Evolutionary conservation across 805 yeast genomes (phyloP).

Genomic region (Citeromyces matritensis): DNA sequence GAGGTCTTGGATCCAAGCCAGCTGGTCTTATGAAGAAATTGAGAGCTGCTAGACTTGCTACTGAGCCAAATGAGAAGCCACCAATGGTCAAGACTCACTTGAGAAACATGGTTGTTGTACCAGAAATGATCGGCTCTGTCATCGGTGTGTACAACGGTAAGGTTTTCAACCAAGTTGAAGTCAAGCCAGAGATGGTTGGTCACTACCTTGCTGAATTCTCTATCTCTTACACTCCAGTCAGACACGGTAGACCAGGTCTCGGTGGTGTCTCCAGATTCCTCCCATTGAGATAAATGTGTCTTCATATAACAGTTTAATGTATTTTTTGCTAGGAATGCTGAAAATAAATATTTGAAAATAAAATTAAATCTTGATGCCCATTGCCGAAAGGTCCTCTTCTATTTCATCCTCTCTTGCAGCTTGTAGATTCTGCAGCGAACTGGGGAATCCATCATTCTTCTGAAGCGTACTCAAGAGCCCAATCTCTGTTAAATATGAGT

Average conservation of each 20-base stretch:
- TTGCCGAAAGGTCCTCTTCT: constrained; percentile 51
- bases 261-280: constrained; percentile 10
- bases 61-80: constrained; percentile 93
- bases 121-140: constrained; percentile 99
- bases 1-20: constrained; percentile 94
- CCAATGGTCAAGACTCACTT: constrained; percentile 96
- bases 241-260: constrained; percentile 65
- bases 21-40: constrained; percentile 93
- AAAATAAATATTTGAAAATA: constrained; percentile 1
- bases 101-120: constrained; percentile 96
- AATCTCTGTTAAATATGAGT: constrained; percentile 51
- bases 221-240: constrained; percentile 97
- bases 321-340: constrained; percentile 1
- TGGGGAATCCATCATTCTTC: constrained; percentile 64
- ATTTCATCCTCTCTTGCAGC: constrained; percentile 61
- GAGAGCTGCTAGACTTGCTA: constrained; percentile 90
- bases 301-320: constrained; percentile 1
- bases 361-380: constrained; percentile 23
- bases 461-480: constrained; percentile 56
- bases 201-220: constrained; percentile 99
- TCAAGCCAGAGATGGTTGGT: constrained; percentile 99
- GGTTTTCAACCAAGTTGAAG: constrained; percentile 96
- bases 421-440: constrained; percentile 53
- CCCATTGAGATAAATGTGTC: constrained; percentile 18
- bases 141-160: constrained; percentile 99